Conservation (phyloP, 2,329 filamentous ascomycete species). For the Berkeleyomyces basicola region DNA sequence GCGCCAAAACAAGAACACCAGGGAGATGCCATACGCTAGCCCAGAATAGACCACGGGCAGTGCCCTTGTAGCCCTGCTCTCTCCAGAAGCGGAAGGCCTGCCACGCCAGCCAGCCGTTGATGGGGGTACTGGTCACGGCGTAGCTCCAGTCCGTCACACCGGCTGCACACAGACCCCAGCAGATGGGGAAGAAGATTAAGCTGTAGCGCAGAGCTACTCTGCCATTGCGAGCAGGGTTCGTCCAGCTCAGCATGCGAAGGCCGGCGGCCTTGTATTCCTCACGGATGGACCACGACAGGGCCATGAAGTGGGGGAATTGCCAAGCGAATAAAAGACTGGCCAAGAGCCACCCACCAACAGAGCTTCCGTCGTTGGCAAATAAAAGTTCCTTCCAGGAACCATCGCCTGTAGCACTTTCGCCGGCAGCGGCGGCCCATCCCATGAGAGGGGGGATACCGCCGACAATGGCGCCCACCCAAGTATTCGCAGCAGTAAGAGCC, state of each 20-base stretch:
- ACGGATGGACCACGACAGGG: slow-evolving; percentile 72
- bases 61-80: slow-evolving; percentile 59
- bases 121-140: slow-evolving; percentile 58
- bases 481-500: slow-evolving; percentile 71
- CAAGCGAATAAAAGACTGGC: slow-evolving; percentile 76
- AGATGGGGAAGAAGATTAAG: slow-evolving; percentile 71
- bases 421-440: slow-evolving; percentile 93
- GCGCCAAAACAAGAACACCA: slow-evolving; percentile 71
- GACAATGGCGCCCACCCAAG: slow-evolving; percentile 85
- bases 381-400: slow-evolving; percentile 66
- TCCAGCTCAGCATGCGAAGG: slow-evolving; percentile 65
- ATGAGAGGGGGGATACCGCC: slow-evolving; percentile 90
- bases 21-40: slow-evolving; percentile 95
- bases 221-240: slow-evolving; percentile 68
- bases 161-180: slow-evolving; percentile 57
- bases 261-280: slow-evolving; percentile 69
- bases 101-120: slow-evolving; percentile 72
- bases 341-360: slow-evolving; percentile 71
- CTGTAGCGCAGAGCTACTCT: slow-evolving; percentile 82
- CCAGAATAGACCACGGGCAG: slow-evolving; percentile 80
- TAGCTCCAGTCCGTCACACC: slow-evolving; percentile 80
- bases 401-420: slow-evolving; percentile 62
- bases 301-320: slow-evolving; percentile 98
- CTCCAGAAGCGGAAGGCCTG: slow-evolving; percentile 73
- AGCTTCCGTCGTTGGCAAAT: slow-evolving; percentile 44